Evolutionary conservation across 495 filamentous ascomycete species (phyloP), one percentile per base, ranked within the genome.

Genomic region (Apodospora peruviana): DNA sequence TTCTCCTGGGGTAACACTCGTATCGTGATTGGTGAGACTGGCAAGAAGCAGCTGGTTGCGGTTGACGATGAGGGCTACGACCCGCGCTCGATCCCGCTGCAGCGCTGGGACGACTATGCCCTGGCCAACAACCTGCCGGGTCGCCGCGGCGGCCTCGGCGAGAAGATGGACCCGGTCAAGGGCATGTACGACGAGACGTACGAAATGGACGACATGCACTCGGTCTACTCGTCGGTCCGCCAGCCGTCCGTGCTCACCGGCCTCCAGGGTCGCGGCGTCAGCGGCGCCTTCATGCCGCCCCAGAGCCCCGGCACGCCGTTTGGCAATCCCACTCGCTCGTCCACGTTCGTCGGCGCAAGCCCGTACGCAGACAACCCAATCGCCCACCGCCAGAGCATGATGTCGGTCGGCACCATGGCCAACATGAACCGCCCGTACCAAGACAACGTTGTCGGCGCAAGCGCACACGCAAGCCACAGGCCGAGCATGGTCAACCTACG

Each of bases 71-170:
- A 93, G 55, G 78, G 76, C 7, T 98, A 93, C 62, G 87, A 98
- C 56, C 91, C 94, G 24, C 81, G 84, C 51, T 90, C 86, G 57
- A 91, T 98, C 60, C 94, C 93, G 5, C 79, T 98, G 3, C 93
- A 96, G 68, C 81, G 86, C 25, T 98, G 93, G 93, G 93, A 97
- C 64, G 93, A 96, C 63, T 97, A 98, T 60, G 94, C 94, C n/a
- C 55, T 81, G n/a, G 62, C 74, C 39, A 96, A 96, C 73, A 86
- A 86, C 52, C 83, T 98, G 1, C 94, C 93, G 43, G 93, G 93
- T 32, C 87, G 94, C 43, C 88, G 93, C 40, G 90, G 90, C 49
- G 67, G 70, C 37, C 71, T 76, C 40, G 61, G 70, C 32, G 90
- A 95, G 72, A 94, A 94, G 73, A 36, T 51, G 19, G 62, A 62